A percentile compares a stretch with the other conserved stretches of the same genome.
Conservation (phyloP, 192 early-diverging fungal genomes). For the Chytriomyces confervae region DNA sequence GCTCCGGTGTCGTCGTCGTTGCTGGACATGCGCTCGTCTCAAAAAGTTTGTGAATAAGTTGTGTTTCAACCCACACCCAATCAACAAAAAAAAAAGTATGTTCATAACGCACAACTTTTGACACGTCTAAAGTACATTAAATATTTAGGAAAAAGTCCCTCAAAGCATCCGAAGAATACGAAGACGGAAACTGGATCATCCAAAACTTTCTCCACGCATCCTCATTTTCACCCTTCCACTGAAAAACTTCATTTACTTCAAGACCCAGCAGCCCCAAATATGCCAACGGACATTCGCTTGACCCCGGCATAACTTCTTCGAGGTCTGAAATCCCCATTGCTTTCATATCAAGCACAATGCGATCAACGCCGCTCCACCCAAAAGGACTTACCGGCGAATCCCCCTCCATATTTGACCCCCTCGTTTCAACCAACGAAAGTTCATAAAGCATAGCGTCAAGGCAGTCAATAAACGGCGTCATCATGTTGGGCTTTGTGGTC, state of each 20-base stretch:
- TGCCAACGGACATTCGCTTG: not conserved
- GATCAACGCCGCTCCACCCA: not conserved
- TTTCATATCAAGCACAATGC: not conserved
- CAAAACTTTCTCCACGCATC: conserved; percentile 12
- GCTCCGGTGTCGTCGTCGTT: too few species aligned
- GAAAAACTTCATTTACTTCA: not conserved
- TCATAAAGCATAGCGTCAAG: not conserved
- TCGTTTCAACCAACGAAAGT: not conserved
- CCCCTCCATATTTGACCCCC: not conserved
- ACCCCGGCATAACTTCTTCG: not conserved
- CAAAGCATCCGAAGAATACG: too few species aligned
- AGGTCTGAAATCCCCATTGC: not conserved
- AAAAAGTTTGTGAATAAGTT: too few species aligned
- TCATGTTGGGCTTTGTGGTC: not conserved
- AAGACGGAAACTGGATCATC: not conserved
- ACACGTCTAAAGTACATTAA: too few species aligned
- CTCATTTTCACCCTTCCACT: conserved; percentile 3
- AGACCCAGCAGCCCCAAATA: conserved; percentile 18
- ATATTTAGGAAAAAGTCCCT: too few species aligned
- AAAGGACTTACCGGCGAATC: not conserved
- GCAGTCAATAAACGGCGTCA: not conserved
- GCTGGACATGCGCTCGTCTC: too few species aligned
- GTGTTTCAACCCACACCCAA: too few species aligned
- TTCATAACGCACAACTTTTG: too few species aligned
- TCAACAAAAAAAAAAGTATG: too few species aligned